phyloP scores from a whole-genome alignment of 2,329 filamentous ascomycete genomes.

The Sporothrix curviconia region DNA sequence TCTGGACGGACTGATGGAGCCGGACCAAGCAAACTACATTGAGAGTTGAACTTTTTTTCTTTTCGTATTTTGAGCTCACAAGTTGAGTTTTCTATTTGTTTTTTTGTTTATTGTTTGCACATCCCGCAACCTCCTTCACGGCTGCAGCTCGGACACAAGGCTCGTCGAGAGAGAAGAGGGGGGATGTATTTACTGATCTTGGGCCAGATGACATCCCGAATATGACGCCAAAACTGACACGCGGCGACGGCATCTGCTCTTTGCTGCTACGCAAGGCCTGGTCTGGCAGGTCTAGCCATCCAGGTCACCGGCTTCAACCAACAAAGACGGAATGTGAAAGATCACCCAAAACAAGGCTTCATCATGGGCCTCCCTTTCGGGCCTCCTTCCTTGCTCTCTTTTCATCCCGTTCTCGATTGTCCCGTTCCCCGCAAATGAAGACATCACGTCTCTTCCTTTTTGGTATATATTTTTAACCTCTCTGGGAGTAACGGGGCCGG shows the following conservation, averaged over 20 bases:
- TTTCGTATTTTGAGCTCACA: not conserved
- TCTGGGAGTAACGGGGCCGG: not conserved
- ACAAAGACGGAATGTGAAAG: not conserved
- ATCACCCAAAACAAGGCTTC: not conserved
- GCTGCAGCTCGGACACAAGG: not conserved
- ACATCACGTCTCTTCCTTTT: not conserved
- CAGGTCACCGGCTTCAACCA: too few species aligned
- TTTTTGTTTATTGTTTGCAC: not conserved
- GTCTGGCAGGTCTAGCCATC: too few species aligned
- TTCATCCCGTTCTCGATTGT: not conserved
- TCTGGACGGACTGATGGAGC: slow-evolving; percentile 6
- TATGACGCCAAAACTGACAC: not conserved
- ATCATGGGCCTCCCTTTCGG: not conserved
- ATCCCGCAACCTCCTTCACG: not conserved
- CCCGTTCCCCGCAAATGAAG: not conserved
- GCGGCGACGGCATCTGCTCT: not conserved
- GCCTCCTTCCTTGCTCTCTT: not conserved
- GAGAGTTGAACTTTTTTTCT: not conserved
- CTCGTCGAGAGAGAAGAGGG: not conserved
- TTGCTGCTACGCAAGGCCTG: not conserved
- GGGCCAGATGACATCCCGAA: not conserved
- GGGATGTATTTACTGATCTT: not conserved
- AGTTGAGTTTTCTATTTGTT: not conserved
- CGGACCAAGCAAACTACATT: not conserved
- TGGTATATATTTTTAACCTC: not conserved